Evolutionary conservation across 2,329 filamentous ascomycete species (phyloP).

Genomic region (Aspergillus awamori): DNA sequence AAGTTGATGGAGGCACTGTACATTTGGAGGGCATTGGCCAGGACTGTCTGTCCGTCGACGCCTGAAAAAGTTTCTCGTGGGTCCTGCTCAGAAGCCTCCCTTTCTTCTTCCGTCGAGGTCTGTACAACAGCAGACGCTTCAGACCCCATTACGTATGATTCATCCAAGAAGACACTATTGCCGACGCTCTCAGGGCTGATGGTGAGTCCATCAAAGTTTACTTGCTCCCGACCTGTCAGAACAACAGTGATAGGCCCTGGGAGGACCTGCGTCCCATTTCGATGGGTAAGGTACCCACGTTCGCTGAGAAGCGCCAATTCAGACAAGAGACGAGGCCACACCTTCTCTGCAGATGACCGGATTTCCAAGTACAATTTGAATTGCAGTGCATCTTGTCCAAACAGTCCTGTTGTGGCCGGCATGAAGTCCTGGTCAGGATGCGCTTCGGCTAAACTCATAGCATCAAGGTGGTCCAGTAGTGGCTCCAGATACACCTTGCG

Average conservation of each 20-base stretch:
- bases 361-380: constrained; percentile 32
- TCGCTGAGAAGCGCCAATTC: constrained; percentile 25
- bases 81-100: neutral
- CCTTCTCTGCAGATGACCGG: constrained; percentile 18
- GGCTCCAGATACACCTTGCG: constrained; percentile 26
- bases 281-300: constrained; percentile 28
- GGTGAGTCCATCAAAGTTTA: neutral
- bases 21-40: neutral
- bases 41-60: neutral
- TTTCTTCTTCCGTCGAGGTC: neutral
- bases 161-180: constrained; percentile 5
- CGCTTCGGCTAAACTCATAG: constrained; percentile 8
- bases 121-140: neutral
- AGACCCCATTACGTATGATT: neutral
- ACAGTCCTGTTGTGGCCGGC: constrained; percentile 8
- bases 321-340: constrained; percentile 24
- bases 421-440: neutral
- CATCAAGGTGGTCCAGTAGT: constrained; percentile 24
- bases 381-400: constrained; percentile 15
- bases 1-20: constrained; percentile 22
- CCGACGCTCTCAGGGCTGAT: neutral
- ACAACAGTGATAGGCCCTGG: constrained; percentile 30
- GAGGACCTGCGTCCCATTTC: constrained; percentile 23
- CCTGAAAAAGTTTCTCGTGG: neutral
- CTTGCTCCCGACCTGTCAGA: constrained; percentile 18